Conservation (phyloP, 2,329 filamentous ascomycete species). For the Colletotrichum brevisporum region DNA sequence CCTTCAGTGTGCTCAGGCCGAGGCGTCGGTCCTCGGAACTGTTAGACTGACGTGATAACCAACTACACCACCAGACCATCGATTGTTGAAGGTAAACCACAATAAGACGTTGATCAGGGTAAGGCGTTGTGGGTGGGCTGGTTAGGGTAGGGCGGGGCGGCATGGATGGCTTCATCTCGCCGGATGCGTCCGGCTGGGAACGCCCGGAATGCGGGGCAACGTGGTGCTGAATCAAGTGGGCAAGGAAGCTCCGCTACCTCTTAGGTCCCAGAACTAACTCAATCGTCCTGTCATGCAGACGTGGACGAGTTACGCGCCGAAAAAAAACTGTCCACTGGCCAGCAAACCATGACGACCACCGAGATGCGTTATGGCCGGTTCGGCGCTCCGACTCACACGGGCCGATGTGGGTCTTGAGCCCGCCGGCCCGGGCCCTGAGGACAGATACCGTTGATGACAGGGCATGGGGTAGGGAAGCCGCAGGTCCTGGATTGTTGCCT, state of each 20-base stretch:
- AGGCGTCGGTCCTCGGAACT: slow-evolving; percentile 12
- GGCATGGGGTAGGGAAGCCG: too few species aligned
- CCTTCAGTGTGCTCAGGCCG: slow-evolving; percentile 27
- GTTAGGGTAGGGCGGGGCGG: slow-evolving; percentile 22
- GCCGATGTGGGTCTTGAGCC: background rate
- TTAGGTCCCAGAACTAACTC: too few species aligned
- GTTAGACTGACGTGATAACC: slow-evolving; percentile 66
- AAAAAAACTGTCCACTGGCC: too few species aligned
- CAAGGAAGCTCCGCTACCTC: background rate
- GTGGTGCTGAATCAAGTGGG: background rate
- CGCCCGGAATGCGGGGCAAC: slow-evolving; percentile 9
- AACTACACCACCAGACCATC: slow-evolving; percentile 52
- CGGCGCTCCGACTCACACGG: background rate
- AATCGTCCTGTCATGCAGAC: too few species aligned
- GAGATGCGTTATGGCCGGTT: background rate
- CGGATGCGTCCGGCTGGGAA: background rate
- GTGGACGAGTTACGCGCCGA: too few species aligned
- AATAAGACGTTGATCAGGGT: background rate
- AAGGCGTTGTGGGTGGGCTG: slow-evolving; percentile 5
- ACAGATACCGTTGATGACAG: too few species aligned
- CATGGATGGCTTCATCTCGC: slow-evolving; percentile 8
- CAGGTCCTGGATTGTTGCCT: too few species aligned
- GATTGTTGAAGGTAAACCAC: accelerated
- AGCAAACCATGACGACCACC: background rate
- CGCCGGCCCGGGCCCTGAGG: too few species aligned